Percentiles rank a stretch among this genome's conserved stretches.
Evolutionary conservation across 805 yeast genomes (phyloP).

Genomic region (Kuraishia molischiana): DNA sequence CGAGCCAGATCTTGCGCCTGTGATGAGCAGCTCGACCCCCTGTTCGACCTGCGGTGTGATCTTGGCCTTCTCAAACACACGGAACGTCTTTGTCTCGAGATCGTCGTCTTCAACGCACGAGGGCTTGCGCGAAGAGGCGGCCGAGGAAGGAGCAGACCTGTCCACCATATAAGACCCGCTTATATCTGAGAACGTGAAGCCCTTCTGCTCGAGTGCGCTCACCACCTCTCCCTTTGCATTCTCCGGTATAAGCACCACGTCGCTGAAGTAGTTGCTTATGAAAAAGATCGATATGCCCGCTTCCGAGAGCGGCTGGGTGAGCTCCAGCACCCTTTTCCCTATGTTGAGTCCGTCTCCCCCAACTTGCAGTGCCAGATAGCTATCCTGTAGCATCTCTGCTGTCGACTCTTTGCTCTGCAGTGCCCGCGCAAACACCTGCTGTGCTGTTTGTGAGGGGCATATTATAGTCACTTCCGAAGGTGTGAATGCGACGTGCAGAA

Average conservation of each 20-base stretch:
- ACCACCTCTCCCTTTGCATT: conserved; percentile 33
- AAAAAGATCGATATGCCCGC: conserved; percentile 52
- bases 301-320: conserved; percentile 49
- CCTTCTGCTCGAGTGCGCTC: conserved; percentile 28
- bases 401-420: conserved; percentile 25
- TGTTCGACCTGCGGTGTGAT: conserved; percentile 36
- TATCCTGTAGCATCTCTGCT: conserved; percentile 29
- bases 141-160: not conserved
- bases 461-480: conserved; percentile 57
- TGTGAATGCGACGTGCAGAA: conserved; percentile 54
- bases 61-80: conserved; percentile 21
- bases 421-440: conserved; percentile 27
- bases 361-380: conserved; percentile 45
- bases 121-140: not conserved
- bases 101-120: not conserved
- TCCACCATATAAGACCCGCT: conserved; percentile 29
- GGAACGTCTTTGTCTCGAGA: conserved; percentile 26
- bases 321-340: conserved; percentile 41
- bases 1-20: conserved; percentile 50
- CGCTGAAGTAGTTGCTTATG: conserved; percentile 53
- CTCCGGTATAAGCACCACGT: conserved; percentile 50
- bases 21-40: conserved; percentile 32
- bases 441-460: conserved; percentile 31
- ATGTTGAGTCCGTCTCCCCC: conserved; percentile 50
- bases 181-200: conserved; percentile 33